Percentiles rank a stretch among this genome's conserved stretches.
Evolutionary conservation across 805 yeast genomes (phyloP).

Genomic region (Candida caryicola): DNA sequence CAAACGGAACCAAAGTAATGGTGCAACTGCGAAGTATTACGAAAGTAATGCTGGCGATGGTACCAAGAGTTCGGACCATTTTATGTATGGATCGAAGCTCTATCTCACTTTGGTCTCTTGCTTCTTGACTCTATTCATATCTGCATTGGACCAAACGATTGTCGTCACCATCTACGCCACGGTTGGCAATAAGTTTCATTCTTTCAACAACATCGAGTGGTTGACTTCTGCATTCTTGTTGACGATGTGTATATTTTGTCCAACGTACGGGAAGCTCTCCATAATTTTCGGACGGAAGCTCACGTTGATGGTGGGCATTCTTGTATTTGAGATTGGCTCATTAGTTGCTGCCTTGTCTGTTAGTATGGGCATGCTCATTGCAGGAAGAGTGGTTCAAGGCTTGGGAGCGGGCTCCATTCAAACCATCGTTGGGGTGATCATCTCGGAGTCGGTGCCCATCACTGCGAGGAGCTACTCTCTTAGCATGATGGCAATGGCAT

Average conservation of each 20-base stretch:
- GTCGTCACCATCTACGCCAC: constrained; percentile 47
- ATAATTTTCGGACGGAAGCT: constrained; percentile 55
- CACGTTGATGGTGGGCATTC: constrained; percentile 44
- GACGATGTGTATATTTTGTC: constrained; percentile 49
- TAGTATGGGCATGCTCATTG: constrained; percentile 58
- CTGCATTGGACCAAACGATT: constrained; percentile 58
- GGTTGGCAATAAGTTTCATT: constrained; percentile 47
- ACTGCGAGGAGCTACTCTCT: constrained; percentile 17
- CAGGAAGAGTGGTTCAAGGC: constrained; percentile 69
- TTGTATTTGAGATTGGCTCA: constrained; percentile 60
- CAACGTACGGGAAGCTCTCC: constrained; percentile 56
- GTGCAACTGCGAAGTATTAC: constrained; percentile 15
- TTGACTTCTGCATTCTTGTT: constrained; percentile 51
- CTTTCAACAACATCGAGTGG: constrained; percentile 56
- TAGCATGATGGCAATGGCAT: constrained; percentile 17
- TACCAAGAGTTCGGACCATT: constrained; percentile 32
- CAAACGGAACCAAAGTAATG: neutral
- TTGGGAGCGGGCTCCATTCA: constrained; percentile 69
- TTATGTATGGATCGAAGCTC: constrained; percentile 25
- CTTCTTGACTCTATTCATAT: constrained; percentile 29
- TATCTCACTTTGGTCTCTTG: constrained; percentile 23
- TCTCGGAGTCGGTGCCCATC: constrained; percentile 53
- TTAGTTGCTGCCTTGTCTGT: constrained; percentile 52
- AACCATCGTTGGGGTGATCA: constrained; percentile 51
- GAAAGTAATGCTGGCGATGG: constrained; percentile 43